phyloP scores from a whole-genome alignment of 2,329 filamentous ascomycete species.

The Didymosphaeria variabile region DNA sequence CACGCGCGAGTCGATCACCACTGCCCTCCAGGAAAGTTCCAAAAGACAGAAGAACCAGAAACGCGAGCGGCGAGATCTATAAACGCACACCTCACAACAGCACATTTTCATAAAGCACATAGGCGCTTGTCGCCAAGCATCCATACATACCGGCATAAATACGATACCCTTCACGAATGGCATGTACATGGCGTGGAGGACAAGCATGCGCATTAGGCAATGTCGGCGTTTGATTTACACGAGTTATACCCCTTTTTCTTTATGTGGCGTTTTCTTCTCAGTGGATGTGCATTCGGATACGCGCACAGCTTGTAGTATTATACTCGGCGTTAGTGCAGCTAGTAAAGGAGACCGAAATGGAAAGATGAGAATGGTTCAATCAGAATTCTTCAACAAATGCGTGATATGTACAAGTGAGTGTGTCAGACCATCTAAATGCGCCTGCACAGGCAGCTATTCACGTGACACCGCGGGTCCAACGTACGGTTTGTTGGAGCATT shows the following conservation, averaged over 20 bases:
- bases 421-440: too few species aligned
- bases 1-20: constrained; percentile 24
- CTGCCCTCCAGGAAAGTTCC: constrained; percentile 13
- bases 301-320: not conserved
- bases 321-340: not conserved
- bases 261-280: not conserved
- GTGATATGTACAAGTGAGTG: too few species aligned
- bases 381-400: too few species aligned
- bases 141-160: not conserved
- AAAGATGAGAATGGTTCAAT: not conserved
- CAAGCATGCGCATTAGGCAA: not conserved
- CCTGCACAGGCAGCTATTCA: too few species aligned
- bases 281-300: not conserved
- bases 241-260: constrained; percentile 8
- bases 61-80: constrained; percentile 3
- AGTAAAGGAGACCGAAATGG: not conserved
- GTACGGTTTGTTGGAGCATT: too few species aligned
- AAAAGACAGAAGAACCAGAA: constrained; percentile 23
- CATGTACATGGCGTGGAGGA: constrained; percentile 1
- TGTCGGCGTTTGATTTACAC: not conserved
- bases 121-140: constrained; percentile 11
- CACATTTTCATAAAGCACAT: not conserved
- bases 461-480: too few species aligned
- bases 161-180: constrained; percentile 7
- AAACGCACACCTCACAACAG: not conserved